Percentiles rank a stretch among this genome's conserved stretches.
Conservation (phyloP, 2,329 filamentous ascomycete species). For the Tetracladium maxilliforme region DNA sequence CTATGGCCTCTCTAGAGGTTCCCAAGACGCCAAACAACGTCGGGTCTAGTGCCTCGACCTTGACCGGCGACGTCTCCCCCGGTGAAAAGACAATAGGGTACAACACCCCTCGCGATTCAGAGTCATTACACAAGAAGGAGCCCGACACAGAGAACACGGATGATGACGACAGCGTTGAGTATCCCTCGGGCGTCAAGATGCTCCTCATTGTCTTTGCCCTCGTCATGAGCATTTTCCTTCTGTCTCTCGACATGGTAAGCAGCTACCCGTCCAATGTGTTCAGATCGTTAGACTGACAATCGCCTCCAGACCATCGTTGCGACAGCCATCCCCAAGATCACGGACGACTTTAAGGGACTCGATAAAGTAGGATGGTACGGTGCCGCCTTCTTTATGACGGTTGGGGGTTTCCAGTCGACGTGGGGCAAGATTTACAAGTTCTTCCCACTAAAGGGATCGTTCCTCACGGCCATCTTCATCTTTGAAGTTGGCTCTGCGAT, state of each 20-base stretch:
- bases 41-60: no score
- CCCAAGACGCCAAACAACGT: no score
- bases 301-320: conserved; percentile 36
- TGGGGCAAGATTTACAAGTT: conserved; percentile 17
- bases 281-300: conserved; percentile 4
- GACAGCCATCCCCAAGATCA: conserved; percentile 40
- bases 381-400: conserved; percentile 34
- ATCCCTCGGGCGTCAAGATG: conserved; percentile 11
- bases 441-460: conserved; percentile 15
- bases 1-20: no score
- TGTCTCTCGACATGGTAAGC: conserved; percentile 28
- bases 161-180: conserved; percentile 8
- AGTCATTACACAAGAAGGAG: no score
- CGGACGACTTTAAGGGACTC: conserved; percentile 33
- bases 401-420: conserved; percentile 19
- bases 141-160: no score
- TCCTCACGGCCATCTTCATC: conserved; percentile 14
- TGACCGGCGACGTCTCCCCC: no score
- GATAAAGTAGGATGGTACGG: conserved; percentile 45
- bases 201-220: conserved; percentile 29
- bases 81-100: no score
- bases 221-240: conserved; percentile 30
- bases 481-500: conserved; percentile 21
- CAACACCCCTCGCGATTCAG: no score
- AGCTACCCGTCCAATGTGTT: background rate